phyloP scores from a whole-genome alignment of 129 eudicot species.

The carrot (Daucus carota) region DNA sequence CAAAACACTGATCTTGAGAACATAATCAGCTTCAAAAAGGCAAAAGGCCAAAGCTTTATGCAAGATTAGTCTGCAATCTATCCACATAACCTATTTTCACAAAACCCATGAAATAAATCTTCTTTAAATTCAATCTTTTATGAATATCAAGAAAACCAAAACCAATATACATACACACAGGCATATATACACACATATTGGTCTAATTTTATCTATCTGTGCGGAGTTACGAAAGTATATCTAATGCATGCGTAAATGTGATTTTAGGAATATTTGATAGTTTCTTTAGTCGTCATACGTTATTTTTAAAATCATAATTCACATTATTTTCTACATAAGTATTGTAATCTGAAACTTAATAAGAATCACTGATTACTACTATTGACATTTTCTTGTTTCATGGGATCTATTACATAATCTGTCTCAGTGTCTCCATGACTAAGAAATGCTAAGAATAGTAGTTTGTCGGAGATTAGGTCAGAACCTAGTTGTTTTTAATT shows the following conservation, averaged over 20 bases:
- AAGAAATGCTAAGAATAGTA: too few relatives aligned
- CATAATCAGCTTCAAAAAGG: neutral
- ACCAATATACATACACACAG: neutral
- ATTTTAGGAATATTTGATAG: neutral
- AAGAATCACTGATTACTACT: neutral
- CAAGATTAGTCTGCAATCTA: neutral
- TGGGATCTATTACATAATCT: too few relatives aligned
- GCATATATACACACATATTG: neutral
- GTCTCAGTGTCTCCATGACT: too few relatives aligned
- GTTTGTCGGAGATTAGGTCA: too few relatives aligned
- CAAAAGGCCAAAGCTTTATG: neutral
- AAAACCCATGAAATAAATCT: neutral
- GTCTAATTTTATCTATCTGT: neutral
- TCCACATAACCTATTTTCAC: neutral
- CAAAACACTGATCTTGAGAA: neutral
- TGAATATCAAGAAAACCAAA: neutral
- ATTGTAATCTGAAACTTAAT: neutral
- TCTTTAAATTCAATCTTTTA: neutral
- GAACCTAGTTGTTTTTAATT: too few relatives aligned
- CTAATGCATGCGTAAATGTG: neutral
- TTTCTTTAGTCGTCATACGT: neutral
- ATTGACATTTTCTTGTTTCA: too few relatives aligned
- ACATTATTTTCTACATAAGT: neutral
- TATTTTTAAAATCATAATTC: neutral
- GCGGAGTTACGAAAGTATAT: neutral